Evolutionary conservation across 768 basidiomycete species (phyloP).

Genomic region (Nevesoporus exiguus): DNA sequence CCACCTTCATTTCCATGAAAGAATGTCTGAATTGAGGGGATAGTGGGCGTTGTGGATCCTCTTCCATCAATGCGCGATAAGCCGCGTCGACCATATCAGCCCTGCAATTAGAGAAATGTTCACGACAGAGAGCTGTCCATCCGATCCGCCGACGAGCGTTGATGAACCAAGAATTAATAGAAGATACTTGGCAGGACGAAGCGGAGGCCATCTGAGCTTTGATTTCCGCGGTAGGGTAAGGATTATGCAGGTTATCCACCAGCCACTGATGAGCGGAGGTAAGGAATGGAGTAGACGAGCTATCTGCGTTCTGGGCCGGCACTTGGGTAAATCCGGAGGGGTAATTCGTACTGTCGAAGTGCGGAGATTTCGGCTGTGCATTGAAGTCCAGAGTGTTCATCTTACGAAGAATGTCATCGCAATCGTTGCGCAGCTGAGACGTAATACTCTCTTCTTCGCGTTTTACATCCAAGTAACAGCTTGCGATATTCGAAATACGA

Average conservation of each 20-base stretch:
- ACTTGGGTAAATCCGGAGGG: too few relatives aligned
- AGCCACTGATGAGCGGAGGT: slow-evolving; percentile 40
- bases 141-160: slow-evolving; percentile 49
- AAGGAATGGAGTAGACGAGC: neutral
- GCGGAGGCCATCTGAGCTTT: slow-evolving; percentile 24
- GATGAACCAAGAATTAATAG: slow-evolving; percentile 47
- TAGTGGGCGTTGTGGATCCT: slow-evolving; percentile 12
- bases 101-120: slow-evolving; percentile 23
- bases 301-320: neutral
- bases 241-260: slow-evolving; percentile 45
- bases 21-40: slow-evolving; percentile 18
- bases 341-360: too few relatives aligned
- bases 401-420: slow-evolving; percentile 1
- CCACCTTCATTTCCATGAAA: slow-evolving; percentile 31
- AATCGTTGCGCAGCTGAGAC: neutral
- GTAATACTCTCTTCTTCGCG: neutral
- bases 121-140: slow-evolving; percentile 43
- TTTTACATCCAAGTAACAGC: slow-evolving; percentile 5
- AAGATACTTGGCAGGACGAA: slow-evolving; percentile 19
- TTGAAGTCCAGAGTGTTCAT: slow-evolving; percentile 1
- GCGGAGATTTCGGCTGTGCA: neutral
- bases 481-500: slow-evolving; percentile 3
- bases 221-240: slow-evolving; percentile 41
- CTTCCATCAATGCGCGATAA: slow-evolving; percentile 25
- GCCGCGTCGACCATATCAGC: slow-evolving; percentile 30